These are phyloP conservation scores for Carex myosuroides DNA, from an alignment of 176 grass and related monocot genomes.

Conservation along the genomic window DNA sequence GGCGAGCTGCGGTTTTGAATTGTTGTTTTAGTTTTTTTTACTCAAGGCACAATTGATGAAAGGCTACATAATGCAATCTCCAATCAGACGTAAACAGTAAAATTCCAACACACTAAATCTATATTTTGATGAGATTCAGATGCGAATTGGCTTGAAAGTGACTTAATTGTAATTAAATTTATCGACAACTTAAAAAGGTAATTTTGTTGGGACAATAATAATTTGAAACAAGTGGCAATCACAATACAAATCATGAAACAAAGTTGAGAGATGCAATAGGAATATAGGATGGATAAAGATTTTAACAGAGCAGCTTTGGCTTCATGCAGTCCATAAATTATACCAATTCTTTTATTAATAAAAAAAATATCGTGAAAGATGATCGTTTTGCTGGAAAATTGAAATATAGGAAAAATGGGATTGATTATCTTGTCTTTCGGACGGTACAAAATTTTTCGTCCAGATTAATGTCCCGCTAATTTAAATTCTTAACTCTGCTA, in stretches of 20 bases:
- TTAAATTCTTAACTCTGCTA: no score
- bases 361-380: no score
- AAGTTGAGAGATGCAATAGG: no score
- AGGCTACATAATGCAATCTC: neutral
- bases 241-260: neutral
- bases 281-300: no score
- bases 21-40: neutral
- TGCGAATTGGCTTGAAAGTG: neutral
- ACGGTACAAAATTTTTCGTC: no score
- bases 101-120: neutral
- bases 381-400: no score
- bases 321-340: no score
- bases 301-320: no score
- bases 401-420: no score
- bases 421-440: no score
- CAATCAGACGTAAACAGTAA: neutral
- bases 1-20: neutral
- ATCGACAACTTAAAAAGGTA: neutral
- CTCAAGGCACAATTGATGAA: neutral
- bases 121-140: neutral
- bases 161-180: neutral
- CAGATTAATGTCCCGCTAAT: no score
- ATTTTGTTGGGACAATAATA: neutral
- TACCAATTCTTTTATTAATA: no score
- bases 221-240: neutral